Conservation (phyloP, 2,329 filamentous ascomycete species). For the Penicillium brevicompactum region DNA sequence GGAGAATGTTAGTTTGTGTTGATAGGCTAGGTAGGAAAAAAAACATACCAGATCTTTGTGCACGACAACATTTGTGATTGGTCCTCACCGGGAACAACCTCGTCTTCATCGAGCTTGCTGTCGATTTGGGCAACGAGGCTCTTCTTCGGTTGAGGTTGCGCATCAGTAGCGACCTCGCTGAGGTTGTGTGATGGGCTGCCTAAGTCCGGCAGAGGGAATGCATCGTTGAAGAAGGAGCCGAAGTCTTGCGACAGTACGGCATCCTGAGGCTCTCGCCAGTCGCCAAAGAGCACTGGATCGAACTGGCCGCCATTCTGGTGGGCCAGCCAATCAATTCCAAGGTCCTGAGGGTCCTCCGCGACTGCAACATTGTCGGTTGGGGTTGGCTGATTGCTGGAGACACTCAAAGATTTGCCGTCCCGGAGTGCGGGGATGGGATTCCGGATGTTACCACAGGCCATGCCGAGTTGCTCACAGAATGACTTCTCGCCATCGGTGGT, state of each 20-base stretch:
- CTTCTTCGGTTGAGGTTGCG: conserved; percentile 54
- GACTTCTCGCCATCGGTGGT: conserved; percentile 46
- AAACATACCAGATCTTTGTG: conserved; percentile 86
- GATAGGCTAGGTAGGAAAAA: background rate
- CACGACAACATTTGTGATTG: conserved; percentile 72
- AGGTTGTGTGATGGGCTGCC: conserved; percentile 74
- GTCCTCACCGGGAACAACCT: conserved; percentile 65
- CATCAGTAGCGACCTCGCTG: conserved; percentile 36
- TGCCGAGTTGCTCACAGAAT: conserved; percentile 48
- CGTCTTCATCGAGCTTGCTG: conserved; percentile 64
- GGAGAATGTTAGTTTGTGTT: conserved; percentile 45
- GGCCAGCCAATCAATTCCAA: conserved; percentile 66
- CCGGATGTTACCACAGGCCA: conserved; percentile 49
- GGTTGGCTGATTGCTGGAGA: conserved; percentile 29
- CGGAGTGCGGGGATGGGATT: conserved; percentile 46
- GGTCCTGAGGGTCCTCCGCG: conserved; percentile 12
- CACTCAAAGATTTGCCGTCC: conserved; percentile 31
- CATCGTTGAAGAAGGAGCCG: conserved; percentile 73
- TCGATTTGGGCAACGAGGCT: conserved; percentile 80
- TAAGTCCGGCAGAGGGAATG: conserved; percentile 76
- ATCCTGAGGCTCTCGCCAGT: conserved; percentile 88
- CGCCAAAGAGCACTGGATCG: conserved; percentile 86
- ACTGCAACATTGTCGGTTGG: conserved; percentile 4
- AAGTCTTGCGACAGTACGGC: conserved; percentile 74
- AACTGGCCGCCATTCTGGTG: conserved; percentile 84